phyloP scores from a whole-genome alignment of 306 rosid genomes.

The Adenanthera pavonina region DNA sequence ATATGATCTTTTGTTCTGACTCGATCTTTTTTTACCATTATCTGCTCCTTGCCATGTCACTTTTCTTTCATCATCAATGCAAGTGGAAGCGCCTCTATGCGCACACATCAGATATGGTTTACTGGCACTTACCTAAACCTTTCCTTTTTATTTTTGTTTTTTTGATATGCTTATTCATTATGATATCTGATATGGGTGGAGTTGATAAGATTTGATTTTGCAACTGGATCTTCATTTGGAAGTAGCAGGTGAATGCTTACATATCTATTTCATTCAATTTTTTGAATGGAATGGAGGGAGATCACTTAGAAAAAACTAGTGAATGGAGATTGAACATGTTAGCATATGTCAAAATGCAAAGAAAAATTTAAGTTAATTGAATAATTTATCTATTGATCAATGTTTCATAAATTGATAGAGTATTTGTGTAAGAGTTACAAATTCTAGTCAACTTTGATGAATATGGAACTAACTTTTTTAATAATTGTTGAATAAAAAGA shows the following conservation, averaged over 20 bases:
- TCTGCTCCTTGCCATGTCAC: neutral
- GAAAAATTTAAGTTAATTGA: too few species aligned
- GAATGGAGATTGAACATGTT: neutral
- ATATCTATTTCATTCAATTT: neutral
- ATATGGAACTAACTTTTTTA: neutral
- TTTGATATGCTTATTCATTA: neutral
- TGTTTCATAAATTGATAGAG: too few species aligned
- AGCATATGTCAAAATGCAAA: too few species aligned
- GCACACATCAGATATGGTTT: neutral
- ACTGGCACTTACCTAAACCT: neutral
- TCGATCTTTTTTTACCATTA: neutral
- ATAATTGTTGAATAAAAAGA: neutral
- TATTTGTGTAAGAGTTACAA: neutral
- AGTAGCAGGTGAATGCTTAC: neutral
- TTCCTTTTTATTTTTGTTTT: neutral
- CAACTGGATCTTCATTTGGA: neutral
- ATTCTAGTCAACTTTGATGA: neutral
- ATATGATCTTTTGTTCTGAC: constrained; percentile 25
- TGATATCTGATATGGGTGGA: neutral
- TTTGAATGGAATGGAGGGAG: constrained; percentile 24
- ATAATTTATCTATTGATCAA: too few species aligned
- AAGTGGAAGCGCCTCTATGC: neutral
- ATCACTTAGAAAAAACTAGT: neutral
- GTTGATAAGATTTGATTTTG: neutral
- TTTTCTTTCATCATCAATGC: neutral